A percentile compares a stretch with the other conserved stretches of the same genome.
Evolutionary conservation across 495 filamentous ascomycete species (phyloP).

Genomic region (Aspergillus asperescens): DNA sequence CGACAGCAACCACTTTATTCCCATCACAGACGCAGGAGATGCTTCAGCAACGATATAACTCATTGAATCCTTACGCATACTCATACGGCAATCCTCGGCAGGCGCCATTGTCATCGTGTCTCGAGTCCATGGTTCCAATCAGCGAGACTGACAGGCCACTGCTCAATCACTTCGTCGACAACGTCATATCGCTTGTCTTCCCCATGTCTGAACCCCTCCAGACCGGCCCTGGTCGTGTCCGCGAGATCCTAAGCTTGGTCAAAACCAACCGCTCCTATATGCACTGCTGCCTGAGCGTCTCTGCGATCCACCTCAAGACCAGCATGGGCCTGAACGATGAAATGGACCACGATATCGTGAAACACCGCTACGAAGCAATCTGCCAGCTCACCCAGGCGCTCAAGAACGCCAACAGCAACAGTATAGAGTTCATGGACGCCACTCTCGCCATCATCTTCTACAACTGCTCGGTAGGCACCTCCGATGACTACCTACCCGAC

Average conservation of each 20-base stretch:
- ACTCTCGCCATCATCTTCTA: constrained; percentile 95
- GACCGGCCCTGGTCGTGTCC: constrained; percentile 61
- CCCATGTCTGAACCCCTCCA: constrained; percentile 82
- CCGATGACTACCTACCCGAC: constrained; percentile 79
- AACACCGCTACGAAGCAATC: constrained; percentile 84
- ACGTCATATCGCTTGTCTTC: constrained; percentile 79
- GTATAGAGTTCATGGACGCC: constrained; percentile 81
- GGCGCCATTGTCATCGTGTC: too few relatives aligned
- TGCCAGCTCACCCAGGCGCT: constrained; percentile 74
- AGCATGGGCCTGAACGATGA: constrained; percentile 65
- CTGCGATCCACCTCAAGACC: constrained; percentile 73
- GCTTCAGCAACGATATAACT: too few relatives aligned
- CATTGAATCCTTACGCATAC: too few relatives aligned
- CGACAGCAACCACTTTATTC: too few relatives aligned
- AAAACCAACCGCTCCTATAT: constrained; percentile 84
- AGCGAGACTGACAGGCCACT: constrained; percentile 64
- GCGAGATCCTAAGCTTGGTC: constrained; percentile 73
- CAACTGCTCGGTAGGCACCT: constrained; percentile 80
- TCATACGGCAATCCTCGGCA: too few relatives aligned
- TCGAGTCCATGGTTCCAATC: too few relatives aligned
- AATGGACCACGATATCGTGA: constrained; percentile 84
- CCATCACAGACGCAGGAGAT: too few relatives aligned
- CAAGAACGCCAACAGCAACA: constrained; percentile 64
- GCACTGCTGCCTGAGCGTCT: constrained; percentile 89
- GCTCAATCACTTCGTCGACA: constrained; percentile 83